Percentiles rank a stretch among this genome's conserved stretches.
phyloP scores from a whole-genome alignment of 139 green algal species.

The Picochlorum sp. region DNA sequence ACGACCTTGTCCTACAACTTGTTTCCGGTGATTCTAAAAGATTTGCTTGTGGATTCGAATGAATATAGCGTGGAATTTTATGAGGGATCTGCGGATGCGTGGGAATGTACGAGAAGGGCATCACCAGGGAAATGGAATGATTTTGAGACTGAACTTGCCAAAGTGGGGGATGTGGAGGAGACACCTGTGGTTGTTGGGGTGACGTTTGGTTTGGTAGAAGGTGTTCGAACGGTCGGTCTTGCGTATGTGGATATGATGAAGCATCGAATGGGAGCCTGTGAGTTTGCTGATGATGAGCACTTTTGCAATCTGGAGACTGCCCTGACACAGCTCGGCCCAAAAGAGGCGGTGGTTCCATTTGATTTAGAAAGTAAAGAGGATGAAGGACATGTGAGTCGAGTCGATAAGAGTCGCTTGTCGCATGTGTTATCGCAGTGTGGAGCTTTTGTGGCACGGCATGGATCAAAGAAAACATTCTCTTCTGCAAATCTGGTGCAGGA shows the following conservation, averaged over 20 bases:
- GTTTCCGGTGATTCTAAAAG: conserved; percentile 64
- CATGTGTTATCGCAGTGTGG: conserved; percentile 64
- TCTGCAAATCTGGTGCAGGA: conserved; percentile 60
- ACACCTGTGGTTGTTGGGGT: conserved; percentile 56
- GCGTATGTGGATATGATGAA: conserved; percentile 58
- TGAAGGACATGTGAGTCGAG: neutral
- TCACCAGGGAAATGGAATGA: conserved; percentile 64
- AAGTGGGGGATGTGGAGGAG: conserved; percentile 45
- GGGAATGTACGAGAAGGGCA: conserved; percentile 36
- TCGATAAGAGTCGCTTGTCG: conserved; percentile 20
- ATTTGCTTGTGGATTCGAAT: conserved; percentile 64
- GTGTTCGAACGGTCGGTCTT: conserved; percentile 53
- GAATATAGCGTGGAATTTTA: conserved; percentile 77
- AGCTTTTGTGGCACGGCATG: conserved; percentile 47
- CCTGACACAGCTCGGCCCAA: conserved; percentile 71
- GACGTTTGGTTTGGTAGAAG: conserved; percentile 22
- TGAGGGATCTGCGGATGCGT: conserved; percentile 50
- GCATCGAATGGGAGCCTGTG: conserved; percentile 53
- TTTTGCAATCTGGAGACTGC: conserved; percentile 72
- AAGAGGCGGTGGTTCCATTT: conserved; percentile 69
- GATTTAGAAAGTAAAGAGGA: conserved; percentile 7
- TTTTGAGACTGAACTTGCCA: conserved; percentile 88
- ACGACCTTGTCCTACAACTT: conserved; percentile 65
- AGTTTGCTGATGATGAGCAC: conserved; percentile 79
- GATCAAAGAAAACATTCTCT: conserved; percentile 45